A percentile compares a stretch with the other conserved stretches of the same genome.
phyloP scores from a whole-genome alignment of 306 rosid genomes.

The Ormosia semicastrata region DNA sequence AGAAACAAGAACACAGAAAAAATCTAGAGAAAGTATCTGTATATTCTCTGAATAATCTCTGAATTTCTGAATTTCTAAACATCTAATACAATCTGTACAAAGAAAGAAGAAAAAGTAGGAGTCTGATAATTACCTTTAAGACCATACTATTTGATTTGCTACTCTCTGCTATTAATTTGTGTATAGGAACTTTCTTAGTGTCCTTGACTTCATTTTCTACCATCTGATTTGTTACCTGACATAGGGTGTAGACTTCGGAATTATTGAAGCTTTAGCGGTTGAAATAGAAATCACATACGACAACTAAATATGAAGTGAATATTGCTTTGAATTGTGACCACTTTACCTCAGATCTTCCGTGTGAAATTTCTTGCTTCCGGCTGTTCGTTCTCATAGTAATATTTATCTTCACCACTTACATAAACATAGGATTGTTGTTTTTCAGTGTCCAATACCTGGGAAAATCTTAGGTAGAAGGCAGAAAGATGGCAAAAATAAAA shows the following conservation, averaged over 20 bases:
- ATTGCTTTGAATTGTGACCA: conserved; percentile 14
- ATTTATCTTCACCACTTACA: conserved; percentile 30
- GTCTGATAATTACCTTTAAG: conserved; percentile 54
- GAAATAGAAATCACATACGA: not conserved
- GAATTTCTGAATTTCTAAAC: too few species aligned
- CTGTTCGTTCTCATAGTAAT: conserved; percentile 62
- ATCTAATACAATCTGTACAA: not conserved
- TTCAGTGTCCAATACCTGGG: not conserved
- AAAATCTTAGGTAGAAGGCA: not conserved
- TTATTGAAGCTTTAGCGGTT: not conserved
- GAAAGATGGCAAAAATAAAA: not conserved
- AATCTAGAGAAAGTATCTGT: too few species aligned
- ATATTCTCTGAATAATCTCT: too few species aligned
- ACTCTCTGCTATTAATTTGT: conserved; percentile 50
- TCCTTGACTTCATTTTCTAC: conserved; percentile 47
- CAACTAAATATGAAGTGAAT: conserved; percentile 1
- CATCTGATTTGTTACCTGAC: conserved; percentile 36
- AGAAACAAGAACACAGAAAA: too few species aligned
- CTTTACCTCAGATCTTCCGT: conserved; percentile 50
- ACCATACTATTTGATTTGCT: conserved; percentile 77
- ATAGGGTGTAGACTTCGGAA: not conserved
- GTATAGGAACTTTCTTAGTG: conserved; percentile 41
- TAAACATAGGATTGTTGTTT: conserved; percentile 6
- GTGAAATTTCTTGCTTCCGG: conserved; percentile 3
- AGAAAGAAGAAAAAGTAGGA: not conserved